Percentiles rank a stretch among this genome's conserved stretches.
These are phyloP conservation scores for Solanum neorickii DNA, from an alignment of 257 asterid species.

Conservation along the genomic window DNA sequence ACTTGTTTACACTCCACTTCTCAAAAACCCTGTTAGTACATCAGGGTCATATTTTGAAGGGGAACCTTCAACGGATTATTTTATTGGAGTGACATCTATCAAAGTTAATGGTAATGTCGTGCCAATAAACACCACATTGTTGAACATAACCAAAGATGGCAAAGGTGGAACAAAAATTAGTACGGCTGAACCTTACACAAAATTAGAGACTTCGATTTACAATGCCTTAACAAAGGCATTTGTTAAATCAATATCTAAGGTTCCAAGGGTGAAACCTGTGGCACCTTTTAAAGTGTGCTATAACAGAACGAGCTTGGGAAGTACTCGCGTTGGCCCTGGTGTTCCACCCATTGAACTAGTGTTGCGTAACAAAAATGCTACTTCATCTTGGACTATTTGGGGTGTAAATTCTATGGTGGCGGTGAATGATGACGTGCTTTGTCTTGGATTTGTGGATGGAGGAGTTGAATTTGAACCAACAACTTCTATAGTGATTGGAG, in stretches of 20 bases:
- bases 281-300: conserved; percentile 45
- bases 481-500: conserved; percentile 26
- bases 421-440: not conserved
- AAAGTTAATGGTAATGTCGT: not conserved
- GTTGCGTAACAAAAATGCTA: conserved; percentile 1
- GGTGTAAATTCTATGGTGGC: conserved; percentile 7
- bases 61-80: conserved; percentile 29
- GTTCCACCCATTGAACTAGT: conserved; percentile 44
- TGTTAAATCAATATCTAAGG: conserved; percentile 20
- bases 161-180: not conserved
- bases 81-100: conserved; percentile 15
- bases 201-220: not conserved
- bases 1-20: conserved; percentile 19
- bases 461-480: conserved; percentile 7
- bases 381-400: not conserved
- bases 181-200: not conserved
- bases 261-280: conserved; percentile 22
- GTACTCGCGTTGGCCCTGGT: conserved; percentile 13
- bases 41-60: conserved; percentile 1
- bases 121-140: not conserved
- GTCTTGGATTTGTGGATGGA: conserved; percentile 5
- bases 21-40: conserved; percentile 26
- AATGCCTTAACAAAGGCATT: conserved; percentile 15
- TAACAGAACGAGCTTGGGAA: conserved; percentile 16
- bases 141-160: not conserved